Evolutionary conservation across 1,139 yeast species (phyloP).

Genomic region (Diutina neorugosa): DNA sequence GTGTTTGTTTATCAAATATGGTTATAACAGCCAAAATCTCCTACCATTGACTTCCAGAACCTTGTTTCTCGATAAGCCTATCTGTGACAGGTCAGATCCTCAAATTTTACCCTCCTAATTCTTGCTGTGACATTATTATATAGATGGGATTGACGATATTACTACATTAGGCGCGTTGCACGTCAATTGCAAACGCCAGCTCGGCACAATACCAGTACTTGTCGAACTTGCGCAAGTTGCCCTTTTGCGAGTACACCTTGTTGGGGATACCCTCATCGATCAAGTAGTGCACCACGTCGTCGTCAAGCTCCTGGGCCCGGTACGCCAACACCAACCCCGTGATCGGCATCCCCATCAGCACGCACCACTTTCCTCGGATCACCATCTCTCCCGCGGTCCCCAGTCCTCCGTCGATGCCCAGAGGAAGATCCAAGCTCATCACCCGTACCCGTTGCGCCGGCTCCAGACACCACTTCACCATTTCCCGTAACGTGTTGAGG

Average conservation of each 20-base stretch:
- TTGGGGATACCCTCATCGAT: conserved; percentile 71
- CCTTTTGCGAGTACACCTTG: conserved; percentile 26
- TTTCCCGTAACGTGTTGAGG: conserved; percentile 22
- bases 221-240: conserved; percentile 32
- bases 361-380: conserved; percentile 37
- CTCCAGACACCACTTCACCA: conserved; percentile 58
- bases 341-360: conserved; percentile 67
- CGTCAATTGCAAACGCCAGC: conserved; percentile 5
- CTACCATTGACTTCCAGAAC: no score
- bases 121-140: not conserved
- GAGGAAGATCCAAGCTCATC: conserved; percentile 69
- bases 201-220: conserved; percentile 33
- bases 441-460: conserved; percentile 35
- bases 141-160: not conserved
- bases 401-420: conserved; percentile 79
- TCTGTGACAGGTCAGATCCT: no score
- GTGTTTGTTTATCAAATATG: no score
- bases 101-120: not conserved
- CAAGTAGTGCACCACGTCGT: conserved; percentile 41
- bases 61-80: no score
- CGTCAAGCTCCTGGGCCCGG: conserved; percentile 9
- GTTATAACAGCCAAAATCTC: no score
- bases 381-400: conserved; percentile 36
- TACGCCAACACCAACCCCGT: conserved; percentile 56
- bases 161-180: not conserved